These are phyloP conservation scores for Yarrowia sp. DNA, from an alignment of 805 yeast genomes.

Conservation along the genomic window DNA sequence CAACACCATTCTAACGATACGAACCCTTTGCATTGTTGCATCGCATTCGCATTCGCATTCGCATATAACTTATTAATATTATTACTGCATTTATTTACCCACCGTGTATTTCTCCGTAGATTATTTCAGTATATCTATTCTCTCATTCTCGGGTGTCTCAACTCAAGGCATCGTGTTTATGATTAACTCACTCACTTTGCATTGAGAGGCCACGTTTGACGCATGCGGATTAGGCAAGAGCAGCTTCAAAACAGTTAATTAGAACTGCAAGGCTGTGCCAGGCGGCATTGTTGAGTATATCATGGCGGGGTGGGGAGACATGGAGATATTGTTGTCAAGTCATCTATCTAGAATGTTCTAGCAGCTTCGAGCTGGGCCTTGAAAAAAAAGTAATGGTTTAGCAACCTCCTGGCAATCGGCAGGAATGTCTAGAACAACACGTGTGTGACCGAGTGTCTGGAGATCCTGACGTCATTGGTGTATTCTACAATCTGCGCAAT, in stretches of 20 bases:
- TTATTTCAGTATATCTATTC: not conserved
- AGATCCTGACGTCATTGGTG: no score
- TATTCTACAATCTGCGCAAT: no score
- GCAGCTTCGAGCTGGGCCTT: no score
- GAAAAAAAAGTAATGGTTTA: no score
- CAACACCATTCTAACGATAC: slow-evolving; percentile 9
- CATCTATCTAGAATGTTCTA: no score
- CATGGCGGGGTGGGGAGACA: no score
- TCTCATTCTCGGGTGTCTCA: not conserved
- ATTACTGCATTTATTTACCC: slow-evolving; percentile 1
- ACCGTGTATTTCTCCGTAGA: not conserved
- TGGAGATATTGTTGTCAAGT: no score
- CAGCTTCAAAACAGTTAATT: not conserved
- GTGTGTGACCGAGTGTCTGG: no score
- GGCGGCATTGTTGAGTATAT: not conserved
- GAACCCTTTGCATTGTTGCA: slow-evolving; percentile 15
- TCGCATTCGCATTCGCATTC: not conserved
- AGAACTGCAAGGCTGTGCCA: not conserved
- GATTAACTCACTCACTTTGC: not conserved
- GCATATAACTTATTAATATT: slow-evolving; percentile 5
- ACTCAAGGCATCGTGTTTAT: no score
- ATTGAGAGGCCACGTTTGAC: not conserved
- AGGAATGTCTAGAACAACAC: no score
- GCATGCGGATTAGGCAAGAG: not conserved
- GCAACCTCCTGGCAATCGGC: no score